Percentiles rank a stretch among this genome's conserved stretches.
phyloP scores from a whole-genome alignment of 1,139 yeast species.

The Nakaseomyces bracarensis region DNA sequence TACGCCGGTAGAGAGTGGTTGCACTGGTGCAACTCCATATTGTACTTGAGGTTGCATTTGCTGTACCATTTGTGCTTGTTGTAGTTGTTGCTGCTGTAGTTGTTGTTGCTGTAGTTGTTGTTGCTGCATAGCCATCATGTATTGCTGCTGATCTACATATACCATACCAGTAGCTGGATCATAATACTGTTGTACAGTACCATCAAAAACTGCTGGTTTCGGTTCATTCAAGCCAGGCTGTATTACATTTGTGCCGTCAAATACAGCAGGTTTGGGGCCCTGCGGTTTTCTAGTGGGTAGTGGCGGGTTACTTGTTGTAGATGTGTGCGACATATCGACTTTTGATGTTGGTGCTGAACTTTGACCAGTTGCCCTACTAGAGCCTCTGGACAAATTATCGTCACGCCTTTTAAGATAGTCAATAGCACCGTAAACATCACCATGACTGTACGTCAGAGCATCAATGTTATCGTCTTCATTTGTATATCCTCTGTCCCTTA shows the following conservation, averaged over 20 bases:
- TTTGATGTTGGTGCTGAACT: conserved; percentile 12
- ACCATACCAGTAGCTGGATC: conserved; percentile 30
- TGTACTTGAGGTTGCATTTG: conserved; percentile 1
- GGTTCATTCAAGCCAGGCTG: conserved; percentile 8
- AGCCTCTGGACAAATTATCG: conserved; percentile 7
- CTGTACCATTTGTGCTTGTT: conserved; percentile 13
- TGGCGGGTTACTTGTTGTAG: conserved; percentile 16
- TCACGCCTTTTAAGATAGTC: conserved; percentile 21
- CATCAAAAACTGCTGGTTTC: conserved; percentile 22
- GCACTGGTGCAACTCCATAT: not conserved
- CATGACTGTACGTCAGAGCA: conserved; percentile 29
- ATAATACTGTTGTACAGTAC: conserved; percentile 27
- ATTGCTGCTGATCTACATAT: conserved; percentile 27
- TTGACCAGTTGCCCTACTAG: conserved; percentile 9
- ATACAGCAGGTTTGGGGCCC: conserved; percentile 27
- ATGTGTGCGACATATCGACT: conserved; percentile 14
- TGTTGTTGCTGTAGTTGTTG: conserved; percentile 19
- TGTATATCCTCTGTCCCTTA: conserved; percentile 25
- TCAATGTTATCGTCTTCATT: conserved; percentile 31
- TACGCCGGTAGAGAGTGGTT: not conserved
- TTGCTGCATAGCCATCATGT: conserved; percentile 15
- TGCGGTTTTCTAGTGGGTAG: conserved; percentile 20
- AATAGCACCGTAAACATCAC: conserved; percentile 28
- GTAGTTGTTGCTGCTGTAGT: conserved; percentile 19
- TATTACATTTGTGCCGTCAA: conserved; percentile 24